A percentile compares a stretch with the other conserved stretches of the same genome.
phyloP scores from a whole-genome alignment of 2,329 filamentous ascomycete genomes.

The Aureobasidium subglaciale region DNA sequence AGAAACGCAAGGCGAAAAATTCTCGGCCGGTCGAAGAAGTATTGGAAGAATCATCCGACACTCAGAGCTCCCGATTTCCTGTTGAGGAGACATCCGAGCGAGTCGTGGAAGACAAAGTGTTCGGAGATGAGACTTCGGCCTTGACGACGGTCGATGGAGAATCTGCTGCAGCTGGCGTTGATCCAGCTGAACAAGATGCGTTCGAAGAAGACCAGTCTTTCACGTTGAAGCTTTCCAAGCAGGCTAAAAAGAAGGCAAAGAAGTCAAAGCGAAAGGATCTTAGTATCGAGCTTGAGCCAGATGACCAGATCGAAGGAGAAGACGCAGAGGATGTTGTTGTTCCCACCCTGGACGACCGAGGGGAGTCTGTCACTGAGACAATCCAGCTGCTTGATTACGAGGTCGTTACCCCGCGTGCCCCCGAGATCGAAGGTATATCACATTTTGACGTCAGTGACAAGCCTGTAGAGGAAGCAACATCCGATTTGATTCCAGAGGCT shows the following conservation, averaged over 20 bases:
- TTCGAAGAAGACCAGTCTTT: not conserved
- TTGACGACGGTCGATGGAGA: not conserved
- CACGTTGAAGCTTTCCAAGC: slow-evolving; percentile 24
- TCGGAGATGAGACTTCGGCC: not conserved
- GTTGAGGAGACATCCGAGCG: not conserved
- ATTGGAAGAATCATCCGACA: not conserved
- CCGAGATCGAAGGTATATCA: no score
- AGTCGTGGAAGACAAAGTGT: not conserved
- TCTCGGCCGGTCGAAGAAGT: not conserved
- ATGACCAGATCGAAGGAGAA: not conserved
- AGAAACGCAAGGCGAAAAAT: slow-evolving; percentile 34
- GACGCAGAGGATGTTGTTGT: not conserved
- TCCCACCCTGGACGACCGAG: not conserved
- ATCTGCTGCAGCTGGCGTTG: not conserved
- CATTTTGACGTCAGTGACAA: no score
- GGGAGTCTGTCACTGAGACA: not conserved
- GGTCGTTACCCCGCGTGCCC: no score
- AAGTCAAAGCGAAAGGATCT: not conserved
- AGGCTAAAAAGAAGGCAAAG: slow-evolving; percentile 22
- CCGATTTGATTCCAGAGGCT: no score
- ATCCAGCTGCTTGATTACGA: no score
- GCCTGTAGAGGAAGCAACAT: no score
- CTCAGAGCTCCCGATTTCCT: not conserved
- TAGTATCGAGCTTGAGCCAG: not conserved
- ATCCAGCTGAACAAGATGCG: no score